A percentile compares a stretch with the other conserved stretches of the same genome.
phyloP scores from a whole-genome alignment of 495 filamentous ascomycete species.

The Jackrogersella minutella region DNA sequence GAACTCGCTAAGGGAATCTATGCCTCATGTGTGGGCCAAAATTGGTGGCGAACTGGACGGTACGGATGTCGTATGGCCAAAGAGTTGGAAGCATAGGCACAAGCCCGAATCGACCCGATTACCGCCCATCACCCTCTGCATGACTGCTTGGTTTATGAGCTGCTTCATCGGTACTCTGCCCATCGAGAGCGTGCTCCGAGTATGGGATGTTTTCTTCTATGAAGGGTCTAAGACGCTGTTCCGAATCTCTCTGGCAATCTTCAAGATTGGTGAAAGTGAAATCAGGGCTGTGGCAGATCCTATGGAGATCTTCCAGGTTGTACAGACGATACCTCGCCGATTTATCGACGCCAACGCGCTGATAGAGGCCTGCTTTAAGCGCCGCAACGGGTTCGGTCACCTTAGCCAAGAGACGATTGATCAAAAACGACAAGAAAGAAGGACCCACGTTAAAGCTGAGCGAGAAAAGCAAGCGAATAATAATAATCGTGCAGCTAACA shows the following conservation, averaged over 20 bases:
- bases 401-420: slow-evolving; percentile 74
- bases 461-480: slow-evolving; percentile 47
- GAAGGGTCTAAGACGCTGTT: slow-evolving; percentile 97
- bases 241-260: slow-evolving; percentile 87
- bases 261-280: slow-evolving; percentile 86
- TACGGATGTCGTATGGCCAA: slow-evolving; percentile 55
- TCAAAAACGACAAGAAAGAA: slow-evolving; percentile 65
- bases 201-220: slow-evolving; percentile 97
- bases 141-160: slow-evolving; percentile 99
- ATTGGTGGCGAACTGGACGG: slow-evolving; percentile 79
- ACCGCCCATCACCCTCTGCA: slow-evolving; percentile 89
- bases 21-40: slow-evolving; percentile 87
- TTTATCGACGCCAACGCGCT: slow-evolving; percentile 82
- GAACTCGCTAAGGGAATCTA: slow-evolving; percentile 79
- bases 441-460: slow-evolving; percentile 53
- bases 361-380: slow-evolving; percentile 80
- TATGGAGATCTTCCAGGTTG: slow-evolving; percentile 96
- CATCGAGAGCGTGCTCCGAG: slow-evolving; percentile 86
- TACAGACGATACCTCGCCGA: slow-evolving; percentile 85
- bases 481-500: neutral
- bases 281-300: slow-evolving; percentile 83
- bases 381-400: slow-evolving; percentile 85
- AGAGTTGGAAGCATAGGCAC: slow-evolving; percentile 40
- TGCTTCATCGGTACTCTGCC: slow-evolving; percentile 93
- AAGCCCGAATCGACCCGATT: slow-evolving; percentile 62